Percentiles rank a stretch among this genome's conserved stretches.
Evolutionary conservation across 2,329 filamentous ascomycete genomes (phyloP).

Genomic region (Colletotrichum godetiae): DNA sequence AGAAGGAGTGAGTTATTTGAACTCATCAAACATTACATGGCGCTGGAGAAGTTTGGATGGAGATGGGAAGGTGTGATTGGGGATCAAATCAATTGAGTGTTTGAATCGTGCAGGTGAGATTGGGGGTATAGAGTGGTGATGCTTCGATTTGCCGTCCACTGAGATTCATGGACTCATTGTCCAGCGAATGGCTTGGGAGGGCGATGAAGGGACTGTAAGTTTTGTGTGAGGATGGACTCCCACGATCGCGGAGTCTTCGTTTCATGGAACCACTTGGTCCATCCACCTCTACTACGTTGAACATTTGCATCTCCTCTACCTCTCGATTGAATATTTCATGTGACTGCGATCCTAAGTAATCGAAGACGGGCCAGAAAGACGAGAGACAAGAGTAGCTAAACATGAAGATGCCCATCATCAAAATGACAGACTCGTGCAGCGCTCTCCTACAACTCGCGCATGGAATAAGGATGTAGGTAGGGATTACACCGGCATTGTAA

Average conservation of each 20-base stretch:
- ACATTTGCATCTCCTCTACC: no score
- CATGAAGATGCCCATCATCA: neutral
- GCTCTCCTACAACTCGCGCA: no score
- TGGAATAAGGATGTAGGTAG: no score
- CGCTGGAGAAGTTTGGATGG: neutral
- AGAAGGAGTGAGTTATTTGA: neutral
- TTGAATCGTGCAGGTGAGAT: neutral
- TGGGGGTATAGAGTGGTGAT: neutral
- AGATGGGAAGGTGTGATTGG: neutral
- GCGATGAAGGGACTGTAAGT: no score
- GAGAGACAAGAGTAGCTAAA: neutral
- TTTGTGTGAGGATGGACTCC: no score
- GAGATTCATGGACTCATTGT: neutral
- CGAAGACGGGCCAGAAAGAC: no score
- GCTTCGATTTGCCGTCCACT: neutral
- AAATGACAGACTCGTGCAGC: no score
- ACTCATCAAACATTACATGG: neutral
- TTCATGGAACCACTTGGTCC: no score
- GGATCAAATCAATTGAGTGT: neutral
- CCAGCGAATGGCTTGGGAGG: neutral
- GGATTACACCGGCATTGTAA: neutral
- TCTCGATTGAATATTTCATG: no score
- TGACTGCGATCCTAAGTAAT: no score
- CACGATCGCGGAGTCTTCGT: no score
- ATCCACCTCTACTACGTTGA: no score